A percentile compares a stretch with the other conserved stretches of the same genome.
Conservation (phyloP, 106 monocot species). For the Dendrobium nobile region DNA sequence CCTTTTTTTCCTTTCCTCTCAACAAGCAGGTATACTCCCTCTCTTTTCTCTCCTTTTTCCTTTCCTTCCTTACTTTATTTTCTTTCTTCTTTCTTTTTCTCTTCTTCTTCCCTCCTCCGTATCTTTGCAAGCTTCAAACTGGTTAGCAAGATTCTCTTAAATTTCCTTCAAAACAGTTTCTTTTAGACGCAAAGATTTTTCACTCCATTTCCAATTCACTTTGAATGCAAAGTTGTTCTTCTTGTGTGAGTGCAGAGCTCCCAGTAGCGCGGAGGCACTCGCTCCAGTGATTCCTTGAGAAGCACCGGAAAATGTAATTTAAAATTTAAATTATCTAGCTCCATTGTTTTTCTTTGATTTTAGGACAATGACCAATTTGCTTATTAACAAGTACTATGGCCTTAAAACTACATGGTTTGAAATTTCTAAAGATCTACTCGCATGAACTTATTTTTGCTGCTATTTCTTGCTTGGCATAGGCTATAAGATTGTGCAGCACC, state of each 20-base stretch:
- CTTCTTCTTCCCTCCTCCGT: neutral
- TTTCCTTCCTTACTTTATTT: too few species aligned
- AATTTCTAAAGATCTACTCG: neutral
- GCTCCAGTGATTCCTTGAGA: slow-evolving; percentile 82
- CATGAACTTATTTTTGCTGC: neutral
- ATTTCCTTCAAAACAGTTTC: neutral
- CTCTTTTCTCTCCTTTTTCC: too few species aligned
- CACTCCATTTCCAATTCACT: neutral
- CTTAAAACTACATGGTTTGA: neutral
- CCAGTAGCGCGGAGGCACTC: slow-evolving; percentile 78
- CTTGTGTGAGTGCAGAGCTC: slow-evolving; percentile 29
- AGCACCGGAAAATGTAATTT: slow-evolving; percentile 71
- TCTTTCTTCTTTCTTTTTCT: too few species aligned
- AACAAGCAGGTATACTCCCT: too few species aligned
- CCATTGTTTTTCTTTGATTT: neutral
- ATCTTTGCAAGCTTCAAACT: slow-evolving; percentile 62
- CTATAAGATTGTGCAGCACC: slow-evolving; percentile 1
- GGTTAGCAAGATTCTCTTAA: slow-evolving; percentile 21
- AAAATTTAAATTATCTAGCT: neutral
- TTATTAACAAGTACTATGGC: neutral
- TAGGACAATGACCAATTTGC: neutral
- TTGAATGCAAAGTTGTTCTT: neutral
- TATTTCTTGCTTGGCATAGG: neutral
- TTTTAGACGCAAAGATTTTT: neutral
- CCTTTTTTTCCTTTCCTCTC: too few species aligned